A percentile compares a stretch with the other conserved stretches of the same genome.
phyloP scores from a whole-genome alignment of 805 yeast genomes.

The Myxozyma sirexii region DNA sequence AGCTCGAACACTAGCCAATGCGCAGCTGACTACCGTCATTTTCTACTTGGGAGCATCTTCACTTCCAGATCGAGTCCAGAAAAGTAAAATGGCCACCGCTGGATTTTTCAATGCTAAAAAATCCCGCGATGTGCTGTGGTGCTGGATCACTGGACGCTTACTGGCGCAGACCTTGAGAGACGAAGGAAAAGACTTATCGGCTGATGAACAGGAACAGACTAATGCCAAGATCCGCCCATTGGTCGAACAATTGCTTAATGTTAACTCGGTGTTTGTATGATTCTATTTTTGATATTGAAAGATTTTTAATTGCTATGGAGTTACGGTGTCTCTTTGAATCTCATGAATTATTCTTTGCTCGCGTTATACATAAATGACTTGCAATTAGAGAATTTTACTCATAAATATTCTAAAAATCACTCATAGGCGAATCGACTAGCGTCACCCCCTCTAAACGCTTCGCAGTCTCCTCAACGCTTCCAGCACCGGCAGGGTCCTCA shows the following conservation, averaged over 20 bases:
- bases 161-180: constrained; percentile 1
- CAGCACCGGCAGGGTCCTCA: not conserved
- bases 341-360: not conserved
- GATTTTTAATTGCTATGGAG: not conserved
- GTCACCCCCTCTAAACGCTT: constrained; percentile 18
- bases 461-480: not conserved
- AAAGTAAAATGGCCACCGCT: constrained; percentile 16
- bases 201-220: constrained; percentile 13
- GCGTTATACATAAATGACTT: too few relatives aligned
- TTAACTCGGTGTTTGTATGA: not conserved
- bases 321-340: not conserved
- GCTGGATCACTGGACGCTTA: constrained; percentile 24
- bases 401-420: constrained; percentile 14
- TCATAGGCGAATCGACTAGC: constrained; percentile 24
- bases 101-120: constrained; percentile 23
- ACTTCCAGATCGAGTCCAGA: constrained; percentile 3
- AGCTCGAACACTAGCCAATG: constrained; percentile 18
- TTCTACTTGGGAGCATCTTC: constrained; percentile 20
- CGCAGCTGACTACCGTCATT: constrained; percentile 27
- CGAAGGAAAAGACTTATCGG: constrained; percentile 24
- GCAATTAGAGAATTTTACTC: too few relatives aligned
- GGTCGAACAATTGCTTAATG: constrained; percentile 10
- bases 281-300: not conserved
- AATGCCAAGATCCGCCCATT: constrained; percentile 12
- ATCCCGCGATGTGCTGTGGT: constrained; percentile 29